Evolutionary conservation across 306 rosid species (phyloP).

Genomic region (Acacia melanoxylon): DNA sequence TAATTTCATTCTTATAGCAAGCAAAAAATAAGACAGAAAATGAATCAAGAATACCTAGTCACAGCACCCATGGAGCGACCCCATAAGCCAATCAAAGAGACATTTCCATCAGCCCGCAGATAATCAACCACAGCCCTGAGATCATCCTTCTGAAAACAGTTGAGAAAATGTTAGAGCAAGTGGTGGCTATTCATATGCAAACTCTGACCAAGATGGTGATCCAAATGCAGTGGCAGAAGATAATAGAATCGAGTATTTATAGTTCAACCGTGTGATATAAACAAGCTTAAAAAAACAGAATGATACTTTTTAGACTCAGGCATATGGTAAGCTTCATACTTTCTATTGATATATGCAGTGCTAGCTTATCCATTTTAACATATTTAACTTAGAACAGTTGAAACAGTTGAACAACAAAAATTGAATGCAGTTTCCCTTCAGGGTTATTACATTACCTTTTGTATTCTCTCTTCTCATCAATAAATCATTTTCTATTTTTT

Average conservation of each 20-base stretch:
- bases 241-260: not conserved
- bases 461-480: not conserved
- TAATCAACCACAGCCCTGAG: constrained; percentile 80
- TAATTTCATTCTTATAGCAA: constrained; percentile 23
- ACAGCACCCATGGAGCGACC: constrained; percentile 99
- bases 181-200: constrained; percentile 13
- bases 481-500: not conserved
- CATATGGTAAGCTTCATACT: not conserved
- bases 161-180: constrained; percentile 23
- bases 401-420: not conserved
- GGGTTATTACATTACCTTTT: not conserved
- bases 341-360: not conserved
- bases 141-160: constrained; percentile 80
- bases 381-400: not conserved
- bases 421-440: not conserved
- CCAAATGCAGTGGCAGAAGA: not conserved
- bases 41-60: constrained; percentile 64
- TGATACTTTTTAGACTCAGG: not conserved
- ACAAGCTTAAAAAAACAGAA: not conserved
- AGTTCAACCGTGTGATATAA: constrained; percentile 10
- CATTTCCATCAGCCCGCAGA: constrained; percentile 93
- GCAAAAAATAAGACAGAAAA: constrained; percentile 23
- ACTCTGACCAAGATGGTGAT: not conserved
- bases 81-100: constrained; percentile 99
- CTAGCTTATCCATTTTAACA: not conserved